phyloP scores from a whole-genome alignment of 768 basidiomycete genomes.

The Lenzites betulinus region DNA sequence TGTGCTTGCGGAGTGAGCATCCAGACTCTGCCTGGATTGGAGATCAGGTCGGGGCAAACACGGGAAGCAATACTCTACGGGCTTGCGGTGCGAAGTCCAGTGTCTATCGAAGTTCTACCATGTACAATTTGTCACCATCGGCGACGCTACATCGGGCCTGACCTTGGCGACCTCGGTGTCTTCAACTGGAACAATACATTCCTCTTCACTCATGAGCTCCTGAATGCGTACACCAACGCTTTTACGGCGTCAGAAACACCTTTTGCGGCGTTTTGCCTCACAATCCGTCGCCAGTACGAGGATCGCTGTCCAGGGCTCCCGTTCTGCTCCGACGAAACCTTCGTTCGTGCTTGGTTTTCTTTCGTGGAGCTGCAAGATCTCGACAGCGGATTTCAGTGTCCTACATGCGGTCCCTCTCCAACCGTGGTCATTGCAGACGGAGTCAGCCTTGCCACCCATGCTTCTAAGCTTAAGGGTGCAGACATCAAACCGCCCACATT shows the following conservation, averaged over 20 bases:
- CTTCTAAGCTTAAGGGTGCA: not conserved
- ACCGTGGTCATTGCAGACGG: constrained; percentile 21
- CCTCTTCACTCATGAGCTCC: constrained; percentile 24
- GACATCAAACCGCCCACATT: not conserved
- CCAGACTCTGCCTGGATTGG: not conserved
- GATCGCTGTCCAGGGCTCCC: not conserved
- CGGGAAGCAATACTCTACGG: not conserved
- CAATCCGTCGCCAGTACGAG: constrained; percentile 10
- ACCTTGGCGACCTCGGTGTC: constrained; percentile 8
- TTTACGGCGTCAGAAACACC: constrained; percentile 23
- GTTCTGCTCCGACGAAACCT: constrained; percentile 22
- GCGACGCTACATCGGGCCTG: constrained; percentile 15
- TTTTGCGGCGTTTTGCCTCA: constrained; percentile 19
- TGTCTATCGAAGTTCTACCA: not conserved
- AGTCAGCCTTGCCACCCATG: constrained; percentile 9
- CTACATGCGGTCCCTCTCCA: constrained; percentile 18
- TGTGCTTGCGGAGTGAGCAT: not conserved
- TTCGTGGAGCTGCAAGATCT: constrained; percentile 19
- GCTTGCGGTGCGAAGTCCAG: not conserved
- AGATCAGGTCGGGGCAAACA: no score
- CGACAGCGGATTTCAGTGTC: constrained; percentile 12
- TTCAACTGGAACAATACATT: constrained; percentile 25
- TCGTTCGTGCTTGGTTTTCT: constrained; percentile 21
- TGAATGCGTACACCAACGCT: constrained; percentile 21
- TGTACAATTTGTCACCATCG: constrained; percentile 3